Evolutionary conservation across 306 rosid species (phyloP), one percentile per base, ranked within the genome.

Genomic region (Rosa multiflora): DNA sequence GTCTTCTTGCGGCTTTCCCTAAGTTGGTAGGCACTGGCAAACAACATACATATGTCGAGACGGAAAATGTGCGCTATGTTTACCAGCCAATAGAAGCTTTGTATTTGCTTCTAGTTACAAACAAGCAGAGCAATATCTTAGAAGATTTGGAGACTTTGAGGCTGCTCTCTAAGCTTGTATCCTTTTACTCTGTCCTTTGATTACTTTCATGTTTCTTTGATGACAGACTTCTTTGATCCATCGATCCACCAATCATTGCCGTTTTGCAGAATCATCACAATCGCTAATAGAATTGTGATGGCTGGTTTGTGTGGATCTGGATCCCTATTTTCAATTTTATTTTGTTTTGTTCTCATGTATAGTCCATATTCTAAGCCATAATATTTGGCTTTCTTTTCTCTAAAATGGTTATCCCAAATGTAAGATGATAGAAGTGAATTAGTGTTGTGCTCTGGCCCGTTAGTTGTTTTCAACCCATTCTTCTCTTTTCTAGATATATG

Each of bases 1-100:
- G 99, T 58, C 99, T 95, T 81, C 94, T 95, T 79, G 97, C 98
- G 1, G 98, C 99, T 52, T 95, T 93, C 83, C 99, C 99, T 43
- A 95, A 95, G 91, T 82, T 95, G 89, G 87, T 95, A 12, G 98
- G 99, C 83, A 89, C 94, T 15, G 99, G 99, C 68, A 93, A 95
- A 79, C 99, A 95, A 40, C 99, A 95, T 78, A 93, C 99, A 21
- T 93, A 91, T 79, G 88, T 95, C 47, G 99, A 95, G 89, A 93
- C 99, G 2, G 99, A 95, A 79, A 95, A 93, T 81, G 97, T 93
- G 70, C 99, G 98, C 75, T 95, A 95, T 80, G 97, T 95, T 84
- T 95, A 90, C 86, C 99, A 95, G 87, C 99, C 99, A 61, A 95
- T 95, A 47, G 99, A 95, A 87, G 89, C 91, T 74, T 69, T 95